Evolutionary conservation across 768 basidiomycete genomes (phyloP).

Genomic region (Melanogaster broomeanus): DNA sequence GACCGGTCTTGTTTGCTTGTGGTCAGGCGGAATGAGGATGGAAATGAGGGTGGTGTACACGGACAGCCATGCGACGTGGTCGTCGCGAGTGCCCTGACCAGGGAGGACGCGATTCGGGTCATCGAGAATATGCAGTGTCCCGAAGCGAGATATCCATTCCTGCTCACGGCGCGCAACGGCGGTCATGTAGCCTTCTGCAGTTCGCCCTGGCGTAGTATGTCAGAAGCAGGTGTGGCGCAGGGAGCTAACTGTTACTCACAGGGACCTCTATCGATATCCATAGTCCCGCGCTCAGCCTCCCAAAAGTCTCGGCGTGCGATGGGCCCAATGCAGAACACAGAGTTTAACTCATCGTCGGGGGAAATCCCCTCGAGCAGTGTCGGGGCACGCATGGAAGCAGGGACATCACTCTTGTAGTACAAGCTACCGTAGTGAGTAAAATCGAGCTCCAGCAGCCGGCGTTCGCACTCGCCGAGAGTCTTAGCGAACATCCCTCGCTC

Average conservation of each 20-base stretch:
- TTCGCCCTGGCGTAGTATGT: constrained; percentile 12
- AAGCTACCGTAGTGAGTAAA: constrained; percentile 38
- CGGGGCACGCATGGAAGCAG: constrained; percentile 8
- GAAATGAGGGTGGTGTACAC: background rate
- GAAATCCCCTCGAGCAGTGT: constrained; percentile 10
- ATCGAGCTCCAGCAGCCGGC: constrained; percentile 11
- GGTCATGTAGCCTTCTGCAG: constrained; percentile 16
- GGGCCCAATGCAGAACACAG: constrained; percentile 32
- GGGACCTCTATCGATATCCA: constrained; percentile 33
- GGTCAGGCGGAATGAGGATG: constrained; percentile 3
- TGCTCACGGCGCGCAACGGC: constrained; percentile 16
- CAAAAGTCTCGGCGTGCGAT: constrained; percentile 30
- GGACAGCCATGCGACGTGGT: constrained; percentile 5
- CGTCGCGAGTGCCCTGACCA: constrained; percentile 8
- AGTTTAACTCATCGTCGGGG: constrained; percentile 12
- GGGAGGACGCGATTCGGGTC: constrained; percentile 11
- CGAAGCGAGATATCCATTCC: constrained; percentile 7
- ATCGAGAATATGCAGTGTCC: constrained; percentile 5
- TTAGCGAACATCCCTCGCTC: constrained; percentile 12
- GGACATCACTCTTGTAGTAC: constrained; percentile 35
- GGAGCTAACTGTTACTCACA: constrained; percentile 24
- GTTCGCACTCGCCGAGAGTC: constrained; percentile 22
- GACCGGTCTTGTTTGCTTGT: constrained; percentile 7
- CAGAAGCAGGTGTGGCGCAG: constrained; percentile 1
- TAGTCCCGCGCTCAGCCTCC: constrained; percentile 23